Percentiles rank a stretch among this genome's conserved stretches.
Evolutionary conservation across 805 yeast species (phyloP).

Genomic region (Babjeviella inositovora): DNA sequence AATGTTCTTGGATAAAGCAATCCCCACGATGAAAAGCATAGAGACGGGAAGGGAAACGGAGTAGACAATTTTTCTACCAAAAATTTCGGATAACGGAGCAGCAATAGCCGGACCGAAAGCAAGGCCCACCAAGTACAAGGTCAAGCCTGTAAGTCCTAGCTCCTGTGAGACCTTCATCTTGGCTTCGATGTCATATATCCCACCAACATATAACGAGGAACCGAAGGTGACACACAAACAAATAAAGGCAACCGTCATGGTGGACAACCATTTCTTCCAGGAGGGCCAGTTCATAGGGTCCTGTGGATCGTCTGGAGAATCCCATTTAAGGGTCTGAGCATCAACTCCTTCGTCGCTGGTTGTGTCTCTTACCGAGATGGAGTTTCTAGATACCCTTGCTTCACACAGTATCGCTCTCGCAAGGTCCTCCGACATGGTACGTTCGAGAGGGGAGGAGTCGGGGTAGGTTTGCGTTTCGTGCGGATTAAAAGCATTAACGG

Average conservation of each 20-base stretch:
- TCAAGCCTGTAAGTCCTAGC: constrained; percentile 49
- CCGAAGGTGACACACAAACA: constrained; percentile 66
- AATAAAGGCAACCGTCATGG: constrained; percentile 45
- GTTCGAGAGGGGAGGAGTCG: too few relatives aligned
- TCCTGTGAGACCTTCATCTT: constrained; percentile 40
- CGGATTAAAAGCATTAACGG: too few relatives aligned
- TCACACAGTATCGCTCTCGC: too few relatives aligned
- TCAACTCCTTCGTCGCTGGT: constrained; percentile 15
- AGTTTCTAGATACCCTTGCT: too few relatives aligned
- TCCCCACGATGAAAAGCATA: constrained; percentile 62
- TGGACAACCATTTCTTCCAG: constrained; percentile 47
- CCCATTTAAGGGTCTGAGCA: constrained; percentile 36
- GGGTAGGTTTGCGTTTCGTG: too few relatives aligned
- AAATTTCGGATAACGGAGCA: constrained; percentile 57
- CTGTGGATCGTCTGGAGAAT: constrained; percentile 39
- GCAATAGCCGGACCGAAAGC: constrained; percentile 57
- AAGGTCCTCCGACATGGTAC: too few relatives aligned
- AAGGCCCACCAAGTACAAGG: constrained; percentile 56
- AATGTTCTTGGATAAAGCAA: constrained; percentile 48
- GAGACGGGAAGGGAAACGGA: constrained; percentile 43
- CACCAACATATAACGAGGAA: constrained; percentile 54
- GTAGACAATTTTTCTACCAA: constrained; percentile 54
- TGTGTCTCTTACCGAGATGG: too few relatives aligned
- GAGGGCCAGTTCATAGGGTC: constrained; percentile 59
- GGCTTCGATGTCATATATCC: constrained; percentile 34